Base-by-base conservation (phyloP, 768 basidiomycete species). In the Obba rivulosa region DNA sequence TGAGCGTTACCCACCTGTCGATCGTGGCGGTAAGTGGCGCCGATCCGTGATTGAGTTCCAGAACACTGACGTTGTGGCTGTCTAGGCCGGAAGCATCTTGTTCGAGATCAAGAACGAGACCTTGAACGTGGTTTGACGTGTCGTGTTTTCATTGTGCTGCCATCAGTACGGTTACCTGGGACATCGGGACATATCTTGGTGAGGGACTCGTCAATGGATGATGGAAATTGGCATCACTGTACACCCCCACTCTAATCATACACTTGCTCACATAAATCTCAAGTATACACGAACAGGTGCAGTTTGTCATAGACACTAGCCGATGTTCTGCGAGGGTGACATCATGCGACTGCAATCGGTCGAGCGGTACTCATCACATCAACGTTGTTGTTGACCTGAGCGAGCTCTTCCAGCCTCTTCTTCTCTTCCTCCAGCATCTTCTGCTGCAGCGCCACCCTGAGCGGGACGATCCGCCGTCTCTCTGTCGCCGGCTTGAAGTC, bases 341-440 rank as follows among this genome's bases (percentile, higher is more conserved):
- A 16, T 45, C 45, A 53, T 34, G 50, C 57, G 3, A 58, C 52
- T 4, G 54, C 51, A 28, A 56, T 48, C 17, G 49, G 45, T 37
- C 31, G 45, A 13, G 34, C 35, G 2, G 24, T 18, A 21, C 17
- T 20, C 13, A 34, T 21, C 22, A 34, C 48, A 11, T 45, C 48
- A 3, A 39, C 47, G 28, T n/a, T 31, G 24, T n/a, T 36, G 25
- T 21, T 45, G 21, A 45, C 51, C 41, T 38, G 28, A 43, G 44
- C 37, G 18, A 51, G 39, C 42, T 37, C 56, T 44, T 41, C 60
- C 54, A 79, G 52, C 52, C 76, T 62, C 53, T 62, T 62, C 58
- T 67, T 69, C 59, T 80, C 77, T 22, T 74, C 71, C 57, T 74
- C 73, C 43, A 71, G 60, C 70, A 76, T 72, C 65, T 77, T 73